These are phyloP conservation scores for Fusarium ambrosium DNA, from an alignment of 2,329 filamentous ascomycete genomes.

Conservation along the genomic window DNA sequence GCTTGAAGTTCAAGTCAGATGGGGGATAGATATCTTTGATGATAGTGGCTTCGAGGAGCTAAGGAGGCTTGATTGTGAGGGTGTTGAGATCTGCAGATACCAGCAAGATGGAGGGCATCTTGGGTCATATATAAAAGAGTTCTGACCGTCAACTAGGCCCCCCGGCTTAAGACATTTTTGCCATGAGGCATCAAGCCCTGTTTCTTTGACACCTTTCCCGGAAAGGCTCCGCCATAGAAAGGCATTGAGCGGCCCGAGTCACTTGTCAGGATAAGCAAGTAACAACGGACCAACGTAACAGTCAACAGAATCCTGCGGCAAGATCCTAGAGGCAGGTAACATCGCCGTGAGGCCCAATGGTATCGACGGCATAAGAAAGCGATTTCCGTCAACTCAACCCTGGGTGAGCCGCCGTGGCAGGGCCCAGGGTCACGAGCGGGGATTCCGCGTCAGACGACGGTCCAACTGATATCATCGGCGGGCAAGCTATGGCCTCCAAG, in stretches of 20 bases:
- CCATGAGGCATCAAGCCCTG: slow-evolving; percentile 24
- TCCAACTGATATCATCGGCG: slow-evolving; percentile 46
- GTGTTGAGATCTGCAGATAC: slow-evolving; percentile 15
- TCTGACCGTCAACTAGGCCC: slow-evolving; percentile 21
- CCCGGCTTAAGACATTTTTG: slow-evolving; percentile 41
- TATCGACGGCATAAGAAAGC: slow-evolving; percentile 39
- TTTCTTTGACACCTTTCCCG: slow-evolving; percentile 37
- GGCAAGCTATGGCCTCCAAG: slow-evolving; percentile 21
- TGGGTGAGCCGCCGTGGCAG: slow-evolving; percentile 33
- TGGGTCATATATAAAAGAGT: slow-evolving; percentile 45
- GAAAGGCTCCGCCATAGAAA: slow-evolving; percentile 46
- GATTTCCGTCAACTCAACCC: slow-evolving; percentile 30
- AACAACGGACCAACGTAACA: slow-evolving; percentile 7
- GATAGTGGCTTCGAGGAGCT: slow-evolving; percentile 30
- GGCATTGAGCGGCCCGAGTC: slow-evolving; percentile 46
- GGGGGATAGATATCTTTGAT: slow-evolving; percentile 5
- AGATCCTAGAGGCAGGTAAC: slow-evolving; percentile 29
- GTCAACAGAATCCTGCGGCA: slow-evolving; percentile 22
- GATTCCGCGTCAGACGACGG: slow-evolving; percentile 42
- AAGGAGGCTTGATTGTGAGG: slow-evolving; percentile 13
- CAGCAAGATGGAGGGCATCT: slow-evolving; percentile 20
- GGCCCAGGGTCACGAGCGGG: slow-evolving; percentile 43
- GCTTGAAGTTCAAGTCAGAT: slow-evolving; percentile 24
- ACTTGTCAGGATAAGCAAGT: slow-evolving; percentile 29
- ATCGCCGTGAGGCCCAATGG: slow-evolving; percentile 34